Percentiles rank a stretch among this genome's conserved stretches.
Conservation (phyloP, 2,329 filamentous ascomycete species). For the Ophiostoma ulmi region DNA sequence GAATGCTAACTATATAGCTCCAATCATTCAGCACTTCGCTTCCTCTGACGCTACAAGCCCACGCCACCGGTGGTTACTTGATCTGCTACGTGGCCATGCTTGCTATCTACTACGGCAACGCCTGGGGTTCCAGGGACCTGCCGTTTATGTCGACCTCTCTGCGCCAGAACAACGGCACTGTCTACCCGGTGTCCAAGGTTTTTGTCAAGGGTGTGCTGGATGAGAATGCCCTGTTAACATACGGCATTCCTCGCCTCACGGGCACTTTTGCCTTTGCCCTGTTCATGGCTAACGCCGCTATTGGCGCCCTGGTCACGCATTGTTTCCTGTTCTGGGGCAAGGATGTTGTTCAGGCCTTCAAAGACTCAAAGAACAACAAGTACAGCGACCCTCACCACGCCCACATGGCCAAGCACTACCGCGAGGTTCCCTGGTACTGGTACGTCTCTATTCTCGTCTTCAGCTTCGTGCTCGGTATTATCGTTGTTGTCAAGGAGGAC, state of each 20-base stretch:
- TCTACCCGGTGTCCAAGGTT: constrained; percentile 39
- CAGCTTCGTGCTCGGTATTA: constrained; percentile 44
- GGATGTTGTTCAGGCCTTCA: constrained; percentile 46
- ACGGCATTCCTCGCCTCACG: constrained; percentile 45
- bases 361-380: constrained; percentile 40
- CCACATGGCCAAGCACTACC: constrained; percentile 50
- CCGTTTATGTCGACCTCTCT: constrained; percentile 54
- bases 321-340: constrained; percentile 51
- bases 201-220: constrained; percentile 42
- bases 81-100: constrained; percentile 48
- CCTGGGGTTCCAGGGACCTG: constrained; percentile 42
- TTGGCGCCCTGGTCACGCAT: constrained; percentile 51
- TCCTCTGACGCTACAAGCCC: constrained; percentile 47
- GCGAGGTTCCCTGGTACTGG: constrained; percentile 48
- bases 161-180: constrained; percentile 37
- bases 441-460: constrained; percentile 40
- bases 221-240: constrained; percentile 37
- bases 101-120: constrained; percentile 48
- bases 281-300: constrained; percentile 55
- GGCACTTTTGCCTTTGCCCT: constrained; percentile 49
- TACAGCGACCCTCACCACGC: constrained; percentile 49
- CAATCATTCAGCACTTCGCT: constrained; percentile 50
- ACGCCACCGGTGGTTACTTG: constrained; percentile 43
- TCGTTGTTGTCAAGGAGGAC: constrained; percentile 44
- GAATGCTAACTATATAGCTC: constrained; percentile 38